A percentile compares a stretch with the other conserved stretches of the same genome.
Conservation (phyloP, 176 grass and related monocot genomes). For the Oryza glaberrima region DNA sequence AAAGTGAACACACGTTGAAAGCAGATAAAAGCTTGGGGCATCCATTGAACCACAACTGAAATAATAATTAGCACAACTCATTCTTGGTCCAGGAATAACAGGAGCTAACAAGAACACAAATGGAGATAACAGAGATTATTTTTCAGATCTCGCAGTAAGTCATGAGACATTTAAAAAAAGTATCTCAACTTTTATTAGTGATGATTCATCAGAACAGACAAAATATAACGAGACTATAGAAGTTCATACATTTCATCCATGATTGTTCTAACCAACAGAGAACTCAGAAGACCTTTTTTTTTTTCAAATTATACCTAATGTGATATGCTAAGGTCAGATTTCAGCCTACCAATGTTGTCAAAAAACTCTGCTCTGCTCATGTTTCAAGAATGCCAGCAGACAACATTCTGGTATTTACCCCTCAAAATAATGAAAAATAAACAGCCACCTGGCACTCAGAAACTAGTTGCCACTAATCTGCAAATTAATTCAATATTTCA, state of each 20-base stretch:
- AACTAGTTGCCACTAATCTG: background rate
- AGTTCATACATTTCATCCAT: background rate
- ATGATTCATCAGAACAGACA: background rate
- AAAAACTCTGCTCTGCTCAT: background rate
- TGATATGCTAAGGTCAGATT: conserved; percentile 16
- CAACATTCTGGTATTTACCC: background rate
- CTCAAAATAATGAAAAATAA: background rate
- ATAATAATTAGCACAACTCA: background rate
- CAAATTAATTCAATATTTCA: background rate
- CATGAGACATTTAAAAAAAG: background rate
- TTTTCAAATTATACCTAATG: too few species aligned
- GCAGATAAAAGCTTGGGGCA: background rate
- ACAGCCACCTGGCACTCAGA: background rate
- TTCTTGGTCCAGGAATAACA: background rate
- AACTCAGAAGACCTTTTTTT: background rate
- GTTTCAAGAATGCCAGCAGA: conserved; percentile 12
- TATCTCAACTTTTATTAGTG: background rate
- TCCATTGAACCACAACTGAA: background rate
- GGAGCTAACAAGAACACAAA: background rate
- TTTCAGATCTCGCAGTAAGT: background rate
- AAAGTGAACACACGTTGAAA: background rate
- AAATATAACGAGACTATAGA: conserved; percentile 21
- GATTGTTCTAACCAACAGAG: conserved; percentile 4
- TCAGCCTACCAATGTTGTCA: background rate
- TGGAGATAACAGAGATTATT: background rate